Conservation (phyloP, 169 alveolate species). For the Sarcocystis neurona region DNA sequence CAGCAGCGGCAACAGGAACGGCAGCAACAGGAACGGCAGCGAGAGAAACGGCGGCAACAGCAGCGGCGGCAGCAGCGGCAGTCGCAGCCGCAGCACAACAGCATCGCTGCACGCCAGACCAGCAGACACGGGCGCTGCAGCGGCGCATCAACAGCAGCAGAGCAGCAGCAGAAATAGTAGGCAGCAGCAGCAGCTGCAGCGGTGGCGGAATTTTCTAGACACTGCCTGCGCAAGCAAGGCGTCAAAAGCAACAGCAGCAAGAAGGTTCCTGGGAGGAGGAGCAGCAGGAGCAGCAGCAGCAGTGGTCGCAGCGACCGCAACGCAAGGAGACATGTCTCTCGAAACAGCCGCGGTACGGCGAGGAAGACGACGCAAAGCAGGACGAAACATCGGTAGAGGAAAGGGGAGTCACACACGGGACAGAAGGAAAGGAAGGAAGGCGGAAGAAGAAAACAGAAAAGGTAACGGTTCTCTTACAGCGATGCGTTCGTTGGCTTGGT, state of each 20-base stretch:
- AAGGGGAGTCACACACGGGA: background rate
- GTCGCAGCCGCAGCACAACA: background rate
- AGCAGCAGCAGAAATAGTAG: too few relatives aligned
- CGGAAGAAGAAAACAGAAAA: background rate
- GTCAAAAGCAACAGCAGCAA: too few relatives aligned
- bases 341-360: background rate
- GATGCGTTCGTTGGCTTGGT: conserved; percentile 41
- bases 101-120: background rate
- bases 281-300: too few relatives aligned
- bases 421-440: background rate
- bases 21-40: background rate
- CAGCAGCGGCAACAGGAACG: background rate
- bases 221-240: too few relatives aligned
- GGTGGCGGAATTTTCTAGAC: too few relatives aligned
- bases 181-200: too few relatives aligned
- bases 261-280: too few relatives aligned
- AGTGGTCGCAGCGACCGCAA: background rate
- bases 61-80: background rate
- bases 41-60: background rate
- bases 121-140: too few relatives aligned
- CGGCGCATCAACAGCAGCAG: too few relatives aligned
- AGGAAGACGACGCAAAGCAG: background rate
- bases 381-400: too few relatives aligned
- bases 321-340: background rate
- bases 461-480: background rate